A percentile compares a stretch with the other conserved stretches of the same genome.
phyloP scores from a whole-genome alignment of 352 stramenopile genomes.

The Phytophthora ramorum region DNA sequence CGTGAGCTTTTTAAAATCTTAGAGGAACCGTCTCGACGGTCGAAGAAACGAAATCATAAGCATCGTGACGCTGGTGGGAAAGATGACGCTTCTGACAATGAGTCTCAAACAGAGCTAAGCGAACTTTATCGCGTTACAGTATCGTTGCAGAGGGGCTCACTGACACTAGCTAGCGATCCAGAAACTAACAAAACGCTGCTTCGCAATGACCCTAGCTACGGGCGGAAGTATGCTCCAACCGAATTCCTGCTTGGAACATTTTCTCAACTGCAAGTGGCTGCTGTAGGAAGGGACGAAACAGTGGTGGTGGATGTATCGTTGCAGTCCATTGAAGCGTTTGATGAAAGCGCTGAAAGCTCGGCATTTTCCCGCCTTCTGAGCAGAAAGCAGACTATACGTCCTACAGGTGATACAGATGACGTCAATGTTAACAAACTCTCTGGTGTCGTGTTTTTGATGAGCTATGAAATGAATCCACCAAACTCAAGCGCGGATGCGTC shows the following conservation, averaged over 20 bases:
- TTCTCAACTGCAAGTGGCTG: constrained; percentile 77
- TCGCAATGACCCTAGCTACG: constrained; percentile 71
- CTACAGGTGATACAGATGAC: constrained; percentile 54
- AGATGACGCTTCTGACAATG: constrained; percentile 40
- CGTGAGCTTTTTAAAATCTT: constrained; percentile 90
- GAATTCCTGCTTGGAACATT: constrained; percentile 85
- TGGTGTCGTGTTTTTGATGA: constrained; percentile 83
- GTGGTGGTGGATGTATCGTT: constrained; percentile 87
- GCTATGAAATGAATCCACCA: constrained; percentile 80
- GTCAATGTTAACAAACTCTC: constrained; percentile 70
- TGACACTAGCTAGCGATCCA: constrained; percentile 79
- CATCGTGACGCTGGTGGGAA: constrained; percentile 32
- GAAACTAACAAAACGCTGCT: constrained; percentile 71
- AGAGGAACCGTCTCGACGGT: constrained; percentile 75
- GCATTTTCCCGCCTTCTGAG: constrained; percentile 83
- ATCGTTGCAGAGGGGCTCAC: constrained; percentile 71
- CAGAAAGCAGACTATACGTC: constrained; percentile 61
- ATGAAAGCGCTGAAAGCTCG: constrained; percentile 87
- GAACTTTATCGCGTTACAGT: constrained; percentile 81
- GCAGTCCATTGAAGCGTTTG: constrained; percentile 86
- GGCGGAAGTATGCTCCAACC: constrained; percentile 68
- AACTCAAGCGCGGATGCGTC: constrained; percentile 73
- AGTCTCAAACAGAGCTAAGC: constrained; percentile 46
- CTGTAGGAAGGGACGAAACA: constrained; percentile 68
- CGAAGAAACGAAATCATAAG: constrained; percentile 58